Evolutionary conservation across 2,329 filamentous ascomycete genomes (phyloP).

Genomic region (Exophiala calicioides): DNA sequence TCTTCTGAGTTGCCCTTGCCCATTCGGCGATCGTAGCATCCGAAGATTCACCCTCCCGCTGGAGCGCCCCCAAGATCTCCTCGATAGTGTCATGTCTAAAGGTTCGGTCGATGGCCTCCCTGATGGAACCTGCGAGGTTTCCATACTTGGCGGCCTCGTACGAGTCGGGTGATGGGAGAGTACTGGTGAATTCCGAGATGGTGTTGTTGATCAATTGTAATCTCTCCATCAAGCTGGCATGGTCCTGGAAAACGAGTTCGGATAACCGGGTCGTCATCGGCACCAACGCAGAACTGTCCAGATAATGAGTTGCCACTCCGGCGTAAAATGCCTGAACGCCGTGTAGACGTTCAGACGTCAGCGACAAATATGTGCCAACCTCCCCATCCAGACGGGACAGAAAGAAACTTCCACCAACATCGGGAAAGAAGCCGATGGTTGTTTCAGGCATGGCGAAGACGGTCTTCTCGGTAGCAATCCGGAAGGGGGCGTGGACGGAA

Average conservation of each 20-base stretch:
- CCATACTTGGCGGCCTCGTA: constrained; percentile 50
- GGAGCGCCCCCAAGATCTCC: constrained; percentile 70
- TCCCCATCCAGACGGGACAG: constrained; percentile 83
- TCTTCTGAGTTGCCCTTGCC: constrained; percentile 75
- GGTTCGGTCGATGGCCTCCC: constrained; percentile 81
- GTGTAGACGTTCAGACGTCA: constrained; percentile 81
- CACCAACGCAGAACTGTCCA: constrained; percentile 84
- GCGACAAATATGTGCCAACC: constrained; percentile 85
- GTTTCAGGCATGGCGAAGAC: constrained; percentile 99
- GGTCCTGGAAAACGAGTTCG: constrained; percentile 85
- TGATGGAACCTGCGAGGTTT: constrained; percentile 66
- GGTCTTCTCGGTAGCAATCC: constrained; percentile 93
- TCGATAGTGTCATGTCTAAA: constrained; percentile 68
- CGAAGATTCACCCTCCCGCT: constrained; percentile 44
- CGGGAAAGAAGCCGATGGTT: constrained; percentile 97
- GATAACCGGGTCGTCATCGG: constrained; percentile 80
- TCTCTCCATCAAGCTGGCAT: constrained; percentile 63
- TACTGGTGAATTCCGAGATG: constrained; percentile 87
- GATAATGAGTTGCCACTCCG: constrained; percentile 91
- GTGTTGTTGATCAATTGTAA: constrained; percentile 77
- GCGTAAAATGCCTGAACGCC: constrained; percentile 87
- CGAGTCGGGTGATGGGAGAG: constrained; percentile 64
- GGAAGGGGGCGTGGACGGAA: constrained; percentile 90
- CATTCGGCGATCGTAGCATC: constrained; percentile 64
- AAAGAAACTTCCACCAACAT: constrained; percentile 96